These are phyloP conservation scores for Monilinia fructicola DNA, from an alignment of 2,329 filamentous ascomycete genomes.

Conservation along the genomic window DNA sequence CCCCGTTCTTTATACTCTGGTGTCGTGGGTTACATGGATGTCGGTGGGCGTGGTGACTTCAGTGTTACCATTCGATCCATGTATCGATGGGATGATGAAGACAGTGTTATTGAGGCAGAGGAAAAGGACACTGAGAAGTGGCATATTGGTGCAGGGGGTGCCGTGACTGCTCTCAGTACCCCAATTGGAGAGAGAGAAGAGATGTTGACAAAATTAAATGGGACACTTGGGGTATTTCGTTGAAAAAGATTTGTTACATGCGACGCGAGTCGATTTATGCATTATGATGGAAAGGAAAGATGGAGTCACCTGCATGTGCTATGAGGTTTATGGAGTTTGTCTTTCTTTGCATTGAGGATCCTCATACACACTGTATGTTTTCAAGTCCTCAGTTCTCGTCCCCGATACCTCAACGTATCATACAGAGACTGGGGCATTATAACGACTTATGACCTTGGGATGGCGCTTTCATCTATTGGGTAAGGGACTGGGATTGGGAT, in stretches of 20 bases:
- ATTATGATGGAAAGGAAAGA: slow-evolving; percentile 3
- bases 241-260: slow-evolving; percentile 17
- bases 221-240: slow-evolving; percentile 37
- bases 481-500: not conserved
- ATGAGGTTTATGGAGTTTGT: slow-evolving; percentile 7
- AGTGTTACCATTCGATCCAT: slow-evolving; percentile 86
- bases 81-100: slow-evolving; percentile 68
- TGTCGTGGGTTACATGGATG: slow-evolving; percentile 85
- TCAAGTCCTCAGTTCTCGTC: not conserved
- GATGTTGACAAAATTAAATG: slow-evolving; percentile 70
- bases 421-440: slow-evolving; percentile 5
- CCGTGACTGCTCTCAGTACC: slow-evolving; percentile 82
- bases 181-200: slow-evolving; percentile 82
- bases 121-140: slow-evolving; percentile 58
- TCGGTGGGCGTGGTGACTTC: slow-evolving; percentile 82
- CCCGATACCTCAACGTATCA: slow-evolving; percentile 14
- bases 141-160: slow-evolving; percentile 86
- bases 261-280: slow-evolving; percentile 20
- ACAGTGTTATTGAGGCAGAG: slow-evolving; percentile 32
- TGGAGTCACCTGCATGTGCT: slow-evolving; percentile 4
- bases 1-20: slow-evolving; percentile 80
- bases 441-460: slow-evolving; percentile 13
- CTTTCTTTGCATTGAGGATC: not conserved
- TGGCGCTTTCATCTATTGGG: slow-evolving; percentile 13
- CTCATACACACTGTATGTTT: not conserved